Evolutionary conservation across 495 filamentous ascomycete genomes (phyloP).

Genomic region (Penicillium canariense): DNA sequence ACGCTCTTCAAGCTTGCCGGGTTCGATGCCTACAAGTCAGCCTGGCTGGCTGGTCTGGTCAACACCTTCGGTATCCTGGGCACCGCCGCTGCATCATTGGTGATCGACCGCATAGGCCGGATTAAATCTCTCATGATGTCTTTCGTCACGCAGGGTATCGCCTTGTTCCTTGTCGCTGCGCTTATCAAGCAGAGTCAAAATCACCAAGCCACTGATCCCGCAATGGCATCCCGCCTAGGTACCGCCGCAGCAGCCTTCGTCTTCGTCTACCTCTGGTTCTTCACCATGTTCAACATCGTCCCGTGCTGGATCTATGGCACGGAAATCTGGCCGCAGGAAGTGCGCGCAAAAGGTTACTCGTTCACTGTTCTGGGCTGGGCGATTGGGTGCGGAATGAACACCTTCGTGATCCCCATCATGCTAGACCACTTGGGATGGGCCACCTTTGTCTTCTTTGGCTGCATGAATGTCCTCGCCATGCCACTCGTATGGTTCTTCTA

Average conservation of each 20-base stretch:
- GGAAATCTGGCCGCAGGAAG: conserved; percentile 8
- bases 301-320: conserved; percentile 8
- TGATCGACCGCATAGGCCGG: conserved; percentile 3
- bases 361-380: conserved; percentile 7
- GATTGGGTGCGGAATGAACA: conserved; percentile 5
- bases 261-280: conserved; percentile 8
- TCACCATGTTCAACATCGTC: conserved; percentile 9
- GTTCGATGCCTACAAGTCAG: conserved; percentile 7
- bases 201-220: conserved; percentile 4
- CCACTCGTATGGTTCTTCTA: background rate
- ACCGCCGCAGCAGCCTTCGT: conserved; percentile 3
- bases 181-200: background rate
- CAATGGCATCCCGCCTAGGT: conserved; percentile 4
- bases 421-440: conserved; percentile 5
- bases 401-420: conserved; percentile 6
- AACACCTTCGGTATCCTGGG: conserved; percentile 7
- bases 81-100: conserved; percentile 8
- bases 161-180: background rate
- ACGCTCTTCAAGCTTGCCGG: conserved; percentile 7
- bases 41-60: conserved; percentile 8
- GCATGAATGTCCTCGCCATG: conserved; percentile 4
- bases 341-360: conserved; percentile 5
- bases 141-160: conserved; percentile 6
- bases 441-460: conserved; percentile 8
- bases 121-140: conserved; percentile 7